Percentiles rank a stretch among this genome's conserved stretches.
These are phyloP conservation scores for Suillus luteus DNA, from an alignment of 768 basidiomycete species.

Conservation along the genomic window DNA sequence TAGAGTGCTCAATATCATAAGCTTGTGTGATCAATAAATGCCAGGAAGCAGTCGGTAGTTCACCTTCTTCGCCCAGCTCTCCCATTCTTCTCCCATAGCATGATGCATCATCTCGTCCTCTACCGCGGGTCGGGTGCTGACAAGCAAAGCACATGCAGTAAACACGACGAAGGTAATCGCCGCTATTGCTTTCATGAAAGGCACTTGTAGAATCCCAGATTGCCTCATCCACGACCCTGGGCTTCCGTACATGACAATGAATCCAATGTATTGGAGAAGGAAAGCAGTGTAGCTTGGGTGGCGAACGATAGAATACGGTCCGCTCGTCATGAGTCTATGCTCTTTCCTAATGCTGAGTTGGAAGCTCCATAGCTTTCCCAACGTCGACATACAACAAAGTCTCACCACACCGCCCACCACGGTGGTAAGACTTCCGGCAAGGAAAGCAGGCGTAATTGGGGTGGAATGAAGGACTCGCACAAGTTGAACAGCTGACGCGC, in stretches of 20 bases:
- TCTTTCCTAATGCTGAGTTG: conserved; percentile 24
- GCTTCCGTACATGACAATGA: neutral
- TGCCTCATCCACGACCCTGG: neutral
- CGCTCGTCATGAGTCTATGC: conserved; percentile 29
- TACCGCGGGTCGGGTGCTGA: conserved; percentile 17
- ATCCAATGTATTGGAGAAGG: neutral
- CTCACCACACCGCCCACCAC: conserved; percentile 25
- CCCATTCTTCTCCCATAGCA: conserved; percentile 10
- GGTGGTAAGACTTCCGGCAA: conserved; percentile 21
- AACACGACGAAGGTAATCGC: neutral
- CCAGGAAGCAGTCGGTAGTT: too few relatives aligned
- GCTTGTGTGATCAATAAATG: too few relatives aligned
- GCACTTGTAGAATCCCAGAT: conserved; percentile 5
- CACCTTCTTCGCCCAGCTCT: too few relatives aligned
- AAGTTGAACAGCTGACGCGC: neutral
- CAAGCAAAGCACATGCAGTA: neutral
- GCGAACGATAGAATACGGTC: conserved; percentile 28
- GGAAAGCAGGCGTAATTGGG: conserved; percentile 16
- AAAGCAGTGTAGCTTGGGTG: conserved; percentile 22
- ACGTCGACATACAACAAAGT: conserved; percentile 22
- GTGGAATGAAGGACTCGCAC: neutral
- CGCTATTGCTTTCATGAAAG: neutral
- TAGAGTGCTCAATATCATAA: too few relatives aligned
- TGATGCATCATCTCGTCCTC: conserved; percentile 15
- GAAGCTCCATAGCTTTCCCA: conserved; percentile 32